Evolutionary conservation across 306 rosid genomes (phyloP).

Genomic region (Vigna radiata): DNA sequence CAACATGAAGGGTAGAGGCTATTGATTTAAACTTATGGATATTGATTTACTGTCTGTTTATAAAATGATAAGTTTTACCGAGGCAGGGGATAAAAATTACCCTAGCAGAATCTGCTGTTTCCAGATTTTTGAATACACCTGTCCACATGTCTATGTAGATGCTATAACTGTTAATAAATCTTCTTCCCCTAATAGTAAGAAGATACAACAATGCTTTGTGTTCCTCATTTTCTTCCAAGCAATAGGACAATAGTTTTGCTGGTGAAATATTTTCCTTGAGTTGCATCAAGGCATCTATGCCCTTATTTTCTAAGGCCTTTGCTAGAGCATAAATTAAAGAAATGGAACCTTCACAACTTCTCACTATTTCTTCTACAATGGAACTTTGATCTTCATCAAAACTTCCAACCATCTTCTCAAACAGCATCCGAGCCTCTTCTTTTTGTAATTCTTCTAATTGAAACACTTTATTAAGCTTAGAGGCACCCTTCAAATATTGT

Average conservation of each 20-base stretch:
- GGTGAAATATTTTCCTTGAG: neutral
- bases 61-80: no score
- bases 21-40: no score
- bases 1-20: no score
- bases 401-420: neutral
- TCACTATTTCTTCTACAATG: neutral
- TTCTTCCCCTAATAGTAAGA: conserved; percentile 31
- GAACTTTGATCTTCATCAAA: neutral
- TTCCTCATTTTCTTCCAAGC: conserved; percentile 1
- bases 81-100: no score
- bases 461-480: neutral
- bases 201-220: conserved; percentile 40
- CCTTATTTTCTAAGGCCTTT: neutral
- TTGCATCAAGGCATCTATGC: neutral
- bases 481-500: neutral
- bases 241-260: conserved; percentile 32
- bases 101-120: neutral
- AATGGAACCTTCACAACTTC: conserved; percentile 25
- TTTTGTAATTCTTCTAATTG: neutral
- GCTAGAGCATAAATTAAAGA: conserved; percentile 11
- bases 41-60: no score
- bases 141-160: conserved; percentile 17
- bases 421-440: conserved; percentile 19
- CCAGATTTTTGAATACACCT: conserved; percentile 1
- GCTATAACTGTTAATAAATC: neutral